Base-by-base conservation (phyloP, 306 rosid genomes). In the Begonia peltatifolia region DNA sequence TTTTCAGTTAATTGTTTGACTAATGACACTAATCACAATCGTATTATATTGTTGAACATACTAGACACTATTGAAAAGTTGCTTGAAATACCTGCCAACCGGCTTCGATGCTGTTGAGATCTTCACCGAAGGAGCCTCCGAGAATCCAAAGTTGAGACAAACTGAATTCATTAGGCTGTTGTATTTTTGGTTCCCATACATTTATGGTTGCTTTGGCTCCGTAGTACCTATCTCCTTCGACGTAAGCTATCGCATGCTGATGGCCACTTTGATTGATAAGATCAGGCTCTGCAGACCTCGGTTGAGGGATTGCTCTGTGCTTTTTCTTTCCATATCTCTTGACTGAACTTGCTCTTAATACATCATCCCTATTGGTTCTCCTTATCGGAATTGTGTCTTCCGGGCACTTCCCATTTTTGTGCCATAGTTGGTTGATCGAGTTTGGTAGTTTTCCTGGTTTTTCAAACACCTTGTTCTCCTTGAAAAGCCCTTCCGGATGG, bases 241-340 rank as follows among this genome's bases (percentile, higher is more conserved):
- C 92, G 73, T 90, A 90, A 20, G 94, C 94, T 68, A 90, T 90
- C 22, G 97, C 97, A 66, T 90, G 97, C 97, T 90, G 97, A 71
- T 90, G 97, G 52, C 97, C 97, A 69, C 94, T 85, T 59, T 90
- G 93, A 64, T 85, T 90, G 52, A 73, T 76, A 52, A 85, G 87
- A 76, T 83, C 97, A 50, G 97, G 97, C 46, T 83, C 70, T 2
- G 95, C 97, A n/a, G 97, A 90, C 67, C 92, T 76, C 1, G 95
- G 95, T 67, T 80, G 78, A 47, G 97, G 82, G 51, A 76, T 66
- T 44, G 84, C 57, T 66, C 67, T 78, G 57, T 78, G 87, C 81
- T 79, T 82, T 87, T 90, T 90, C 84, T 79, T 85, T 50, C 97
- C 97, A 67, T 83, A 90, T 52, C 81, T 76, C 75, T 76, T 80